Conservation (phyloP, 768 basidiomycete genomes). For the Leccinum truebloodii region DNA sequence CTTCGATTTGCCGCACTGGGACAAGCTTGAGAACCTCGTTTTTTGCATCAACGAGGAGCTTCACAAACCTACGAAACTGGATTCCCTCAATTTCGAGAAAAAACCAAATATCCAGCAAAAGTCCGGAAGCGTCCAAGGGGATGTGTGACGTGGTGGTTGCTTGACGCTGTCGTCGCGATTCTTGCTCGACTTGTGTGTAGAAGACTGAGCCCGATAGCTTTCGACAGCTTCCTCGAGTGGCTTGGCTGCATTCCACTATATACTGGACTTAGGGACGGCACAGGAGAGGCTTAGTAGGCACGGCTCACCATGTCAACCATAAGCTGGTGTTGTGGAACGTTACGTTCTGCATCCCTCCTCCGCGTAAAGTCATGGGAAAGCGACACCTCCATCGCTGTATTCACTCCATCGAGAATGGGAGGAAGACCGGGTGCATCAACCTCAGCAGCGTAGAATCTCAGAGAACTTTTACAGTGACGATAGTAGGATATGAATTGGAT, state of each 20-base stretch:
- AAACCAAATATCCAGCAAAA: not conserved
- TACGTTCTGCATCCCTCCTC: slow-evolving; percentile 7
- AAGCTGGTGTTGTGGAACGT: slow-evolving; percentile 23
- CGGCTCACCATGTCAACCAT: slow-evolving; percentile 45
- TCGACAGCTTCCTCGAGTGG: slow-evolving; percentile 33
- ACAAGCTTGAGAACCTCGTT: not conserved
- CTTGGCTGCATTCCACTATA: slow-evolving; percentile 48
- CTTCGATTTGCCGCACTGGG: slow-evolving; percentile 61
- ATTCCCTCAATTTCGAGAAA: slow-evolving; percentile 17
- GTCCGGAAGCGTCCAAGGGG: not conserved
- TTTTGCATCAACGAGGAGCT: not conserved
- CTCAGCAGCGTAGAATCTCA: slow-evolving; percentile 66
- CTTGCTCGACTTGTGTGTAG: not conserved
- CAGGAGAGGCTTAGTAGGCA: not conserved
- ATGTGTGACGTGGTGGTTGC: not conserved
- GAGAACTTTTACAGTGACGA: slow-evolving; percentile 51
- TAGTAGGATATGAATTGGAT: slow-evolving; percentile 48
- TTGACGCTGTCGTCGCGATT: slow-evolving; percentile 4
- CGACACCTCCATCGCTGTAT: slow-evolving; percentile 29
- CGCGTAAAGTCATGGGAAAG: slow-evolving; percentile 43
- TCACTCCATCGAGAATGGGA: slow-evolving; percentile 17
- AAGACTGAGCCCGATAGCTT: slow-evolving; percentile 1
- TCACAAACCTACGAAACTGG: slow-evolving; percentile 30
- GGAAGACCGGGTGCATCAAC: slow-evolving; percentile 30
- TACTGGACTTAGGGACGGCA: not conserved